Base-by-base conservation (phyloP, 2,329 filamentous ascomycete species). In the Aschersonia sp. region DNA sequence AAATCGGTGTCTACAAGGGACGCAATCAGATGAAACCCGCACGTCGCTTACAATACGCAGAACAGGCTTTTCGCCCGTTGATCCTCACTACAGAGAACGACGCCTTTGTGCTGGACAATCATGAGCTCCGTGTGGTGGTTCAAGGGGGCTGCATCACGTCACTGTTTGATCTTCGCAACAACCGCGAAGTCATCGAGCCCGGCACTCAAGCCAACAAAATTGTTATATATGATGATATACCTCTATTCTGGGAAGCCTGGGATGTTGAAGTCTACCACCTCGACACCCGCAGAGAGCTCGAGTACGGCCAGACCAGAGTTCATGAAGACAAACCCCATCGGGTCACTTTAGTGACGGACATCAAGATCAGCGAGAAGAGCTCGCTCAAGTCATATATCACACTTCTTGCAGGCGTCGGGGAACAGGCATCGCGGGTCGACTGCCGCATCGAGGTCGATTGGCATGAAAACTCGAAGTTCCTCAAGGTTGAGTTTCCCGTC, bases 401-500 rank as follows among this genome's bases (percentile, higher is more conserved):
- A 49, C 75, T 98, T 28, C 74, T 80, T 2, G 84, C 87, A 1
- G 76, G 80, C 10, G 66, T 85, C 28, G 72, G 79, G 46, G 77
- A 78, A 40, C 58, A 66, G 43, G 54, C 57, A 9, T 84, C 82
- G 0, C 82, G 80, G 53, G 76, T 97, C 12, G 85, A 94, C 54
- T 81, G 91, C 53, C 75, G 80, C 41, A 84, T 83, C 46, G 87
- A 94, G 55, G 86, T 97, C n/a, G 87, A 96, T 61, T 98, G 92
- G 92, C 85, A 84, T 55, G 92, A 98, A 65, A 88, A 80, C 9
- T 96, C 92, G 84, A 94, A 92, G 61, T 97, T 97, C 73, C 77
- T 98, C 60, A 98, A 98, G 72, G 91, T 97, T 46, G 92, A 98
- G 63, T 98, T 98, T 67, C 91, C 92, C 0, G 89, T 96, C 52